Base-by-base conservation (phyloP, 257 asterid genomes). In the Lavandula angustifolia region DNA sequence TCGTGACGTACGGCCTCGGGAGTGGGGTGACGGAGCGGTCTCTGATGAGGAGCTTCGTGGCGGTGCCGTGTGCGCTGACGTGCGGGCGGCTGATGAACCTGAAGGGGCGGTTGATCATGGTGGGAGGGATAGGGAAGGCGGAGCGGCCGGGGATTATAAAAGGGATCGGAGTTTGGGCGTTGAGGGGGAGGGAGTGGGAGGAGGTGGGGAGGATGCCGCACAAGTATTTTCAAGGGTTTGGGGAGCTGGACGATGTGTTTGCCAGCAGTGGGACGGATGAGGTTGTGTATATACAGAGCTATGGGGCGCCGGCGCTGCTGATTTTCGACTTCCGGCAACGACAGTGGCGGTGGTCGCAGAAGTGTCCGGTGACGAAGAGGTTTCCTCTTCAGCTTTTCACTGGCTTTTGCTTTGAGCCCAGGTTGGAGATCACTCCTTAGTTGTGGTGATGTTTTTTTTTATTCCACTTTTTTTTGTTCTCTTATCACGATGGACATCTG, bases 61-160 rank as follows among this genome's bases (percentile, higher is more conserved):
- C 84, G 0, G 89, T 83, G n/a, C 99, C 97, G 0, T 89, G 95
- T 67, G 70, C 96, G 38, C 88, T 92, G 12, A 92, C 97, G 0
- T 89, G 96, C 54, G 96, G 99, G 11, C 96, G 99, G 6, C 65
- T 92, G 64, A 87, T 92, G 97, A 85, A 80, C 78, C 58, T 92
- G 35, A 82, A 75, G 40, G 95, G 79, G 17, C 84, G 73, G 81
- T 76, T 92, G 46, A 64, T 92, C 35, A 82, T 92, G 94, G 97
- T 92, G 8, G 99, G 99, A 37, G 99, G 99, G 3, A 84, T 89
- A 0, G 96, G 97, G 68, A 92, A 80, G 66, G 85, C 58, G 4
- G 97, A 89, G 32, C 86, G 95, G 3, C 82, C 87, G 0, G 97
- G 80, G 69, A 81, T 92, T 47, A 89, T 92, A 5, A 89, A 87